Conservation (phyloP, 2,329 filamentous ascomycete species). For the Nothophaeocryptopus gaeumannii region DNA sequence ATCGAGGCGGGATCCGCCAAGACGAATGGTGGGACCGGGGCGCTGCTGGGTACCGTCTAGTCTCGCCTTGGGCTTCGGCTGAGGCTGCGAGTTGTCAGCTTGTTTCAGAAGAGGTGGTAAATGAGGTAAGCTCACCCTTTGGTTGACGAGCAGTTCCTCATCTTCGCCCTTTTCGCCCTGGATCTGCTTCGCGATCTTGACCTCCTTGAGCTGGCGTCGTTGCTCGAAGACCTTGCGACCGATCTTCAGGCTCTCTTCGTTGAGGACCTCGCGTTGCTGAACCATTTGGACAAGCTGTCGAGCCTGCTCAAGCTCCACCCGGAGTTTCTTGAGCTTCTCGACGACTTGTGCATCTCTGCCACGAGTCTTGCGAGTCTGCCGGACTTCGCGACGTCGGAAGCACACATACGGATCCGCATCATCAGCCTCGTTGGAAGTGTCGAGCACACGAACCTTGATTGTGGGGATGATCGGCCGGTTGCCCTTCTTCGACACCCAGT, state of each 20-base stretch:
- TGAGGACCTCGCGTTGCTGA: constrained; percentile 73
- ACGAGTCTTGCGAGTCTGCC: constrained; percentile 90
- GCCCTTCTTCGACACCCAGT: constrained; percentile 74
- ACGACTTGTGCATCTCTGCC: constrained; percentile 90
- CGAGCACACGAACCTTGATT: constrained; percentile 71
- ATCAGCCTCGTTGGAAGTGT: constrained; percentile 89
- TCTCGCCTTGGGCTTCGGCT: constrained; percentile 54
- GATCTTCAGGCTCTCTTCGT: constrained; percentile 70
- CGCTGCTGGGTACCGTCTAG: constrained; percentile 62
- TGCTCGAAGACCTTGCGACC: constrained; percentile 81
- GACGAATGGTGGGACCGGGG: constrained; percentile 51
- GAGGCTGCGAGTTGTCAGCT: constrained; percentile 29
- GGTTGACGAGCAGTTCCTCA: constrained; percentile 83
- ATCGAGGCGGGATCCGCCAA: constrained; percentile 56
- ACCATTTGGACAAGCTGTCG: constrained; percentile 76
- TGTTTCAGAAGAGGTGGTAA: neutral
- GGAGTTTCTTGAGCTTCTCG: constrained; percentile 88
- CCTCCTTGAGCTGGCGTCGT: constrained; percentile 75
- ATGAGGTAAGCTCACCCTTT: constrained; percentile 63
- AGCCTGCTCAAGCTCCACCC: constrained; percentile 86
- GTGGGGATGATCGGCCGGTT: constrained; percentile 72
- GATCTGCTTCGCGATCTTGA: constrained; percentile 84
- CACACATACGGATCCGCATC: constrained; percentile 97
- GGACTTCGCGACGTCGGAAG: constrained; percentile 90
- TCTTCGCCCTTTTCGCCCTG: constrained; percentile 80